Percentiles rank a stretch among this genome's conserved stretches.
Evolutionary conservation across 106 monocot genomes (phyloP).

Genomic region (Dactylorhiza incarnata): DNA sequence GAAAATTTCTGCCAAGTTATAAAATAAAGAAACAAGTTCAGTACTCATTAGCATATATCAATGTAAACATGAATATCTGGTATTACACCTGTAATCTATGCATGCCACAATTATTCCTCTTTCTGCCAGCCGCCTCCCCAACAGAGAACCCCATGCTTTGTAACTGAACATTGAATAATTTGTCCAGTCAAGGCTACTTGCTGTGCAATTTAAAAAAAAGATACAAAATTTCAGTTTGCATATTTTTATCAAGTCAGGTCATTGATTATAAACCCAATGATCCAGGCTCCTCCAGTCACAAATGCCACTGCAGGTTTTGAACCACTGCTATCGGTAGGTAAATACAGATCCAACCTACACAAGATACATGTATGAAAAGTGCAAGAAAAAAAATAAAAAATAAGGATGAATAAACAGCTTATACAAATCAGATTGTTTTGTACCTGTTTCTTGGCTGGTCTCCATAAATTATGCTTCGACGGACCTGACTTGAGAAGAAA

Average conservation of each 20-base stretch:
- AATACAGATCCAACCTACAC: constrained; percentile 80
- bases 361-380: background rate
- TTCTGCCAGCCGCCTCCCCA: constrained; percentile 61
- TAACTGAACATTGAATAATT: constrained; percentile 33
- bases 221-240: background rate
- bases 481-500: constrained; percentile 76
- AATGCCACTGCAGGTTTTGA: constrained; percentile 81
- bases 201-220: background rate
- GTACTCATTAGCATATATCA: background rate
- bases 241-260: background rate
- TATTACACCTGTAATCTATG: constrained; percentile 58
- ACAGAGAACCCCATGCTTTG: constrained; percentile 79
- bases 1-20: constrained; percentile 56
- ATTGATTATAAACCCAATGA: constrained; percentile 73
- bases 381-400: constrained; percentile 5
- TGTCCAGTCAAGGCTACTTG: background rate
- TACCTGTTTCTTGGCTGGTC: constrained; percentile 93
- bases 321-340: constrained; percentile 43
- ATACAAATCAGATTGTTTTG: background rate
- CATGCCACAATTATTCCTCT: constrained; percentile 75
- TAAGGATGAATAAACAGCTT: background rate
- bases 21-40: background rate
- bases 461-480: constrained; percentile 83
- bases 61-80: background rate
- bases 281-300: constrained; percentile 99